Conservation (phyloP, 805 yeast species). For the Teunomyces cretensis region DNA sequence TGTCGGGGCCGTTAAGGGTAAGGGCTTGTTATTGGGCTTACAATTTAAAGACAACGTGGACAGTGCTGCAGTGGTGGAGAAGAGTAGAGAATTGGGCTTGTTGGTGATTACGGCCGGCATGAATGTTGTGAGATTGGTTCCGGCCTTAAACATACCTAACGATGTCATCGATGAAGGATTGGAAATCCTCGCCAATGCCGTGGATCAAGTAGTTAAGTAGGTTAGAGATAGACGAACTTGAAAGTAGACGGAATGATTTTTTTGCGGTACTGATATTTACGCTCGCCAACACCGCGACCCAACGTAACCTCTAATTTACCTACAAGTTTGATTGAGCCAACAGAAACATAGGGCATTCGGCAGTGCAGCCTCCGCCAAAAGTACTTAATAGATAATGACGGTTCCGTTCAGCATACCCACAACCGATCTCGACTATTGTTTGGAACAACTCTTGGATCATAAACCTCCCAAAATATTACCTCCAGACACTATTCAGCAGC, state of each 20-base stretch:
- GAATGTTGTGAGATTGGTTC: constrained; percentile 86
- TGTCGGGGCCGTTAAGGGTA: constrained; percentile 75
- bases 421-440: constrained; percentile 41
- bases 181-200: constrained; percentile 59
- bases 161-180: constrained; percentile 71
- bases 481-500: constrained; percentile 37
- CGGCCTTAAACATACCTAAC: constrained; percentile 82
- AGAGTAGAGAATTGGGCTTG: constrained; percentile 77
- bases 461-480: constrained; percentile 45
- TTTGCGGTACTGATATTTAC: background rate
- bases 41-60: constrained; percentile 59
- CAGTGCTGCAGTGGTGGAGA: constrained; percentile 61
- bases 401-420: constrained; percentile 26
- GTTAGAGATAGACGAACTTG: background rate
- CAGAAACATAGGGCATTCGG: background rate
- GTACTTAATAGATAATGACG: background rate
- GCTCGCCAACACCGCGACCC: background rate
- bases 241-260: background rate
- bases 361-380: background rate
- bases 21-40: constrained; percentile 83
- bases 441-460: constrained; percentile 40
- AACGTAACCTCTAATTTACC: background rate
- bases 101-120: constrained; percentile 89
- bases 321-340: background rate
- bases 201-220: constrained; percentile 24